phyloP scores from a whole-genome alignment of 2,329 filamentous ascomycete genomes.

The Cytospora chrysosperma region DNA sequence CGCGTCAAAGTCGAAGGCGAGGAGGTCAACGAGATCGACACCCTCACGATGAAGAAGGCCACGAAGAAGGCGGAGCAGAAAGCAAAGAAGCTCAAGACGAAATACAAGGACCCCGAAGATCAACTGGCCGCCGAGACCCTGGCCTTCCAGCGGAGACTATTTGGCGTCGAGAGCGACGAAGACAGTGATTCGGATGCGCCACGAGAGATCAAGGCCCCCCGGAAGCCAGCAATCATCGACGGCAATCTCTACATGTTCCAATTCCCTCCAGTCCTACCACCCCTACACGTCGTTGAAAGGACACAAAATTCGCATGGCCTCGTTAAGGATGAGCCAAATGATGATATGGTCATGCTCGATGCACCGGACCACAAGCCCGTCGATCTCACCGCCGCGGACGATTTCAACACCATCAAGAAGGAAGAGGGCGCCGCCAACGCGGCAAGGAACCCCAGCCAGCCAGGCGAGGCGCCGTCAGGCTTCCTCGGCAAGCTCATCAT shows the following conservation, averaged over 20 bases:
- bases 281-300: constrained; percentile 40
- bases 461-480: constrained; percentile 46
- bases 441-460: constrained; percentile 34
- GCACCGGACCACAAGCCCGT: constrained; percentile 35
- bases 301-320: constrained; percentile 24
- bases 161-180: constrained; percentile 27
- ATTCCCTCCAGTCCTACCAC: constrained; percentile 61
- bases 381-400: constrained; percentile 42
- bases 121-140: constrained; percentile 36
- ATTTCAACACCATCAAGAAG: constrained; percentile 27
- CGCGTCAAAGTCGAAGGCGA: constrained; percentile 45
- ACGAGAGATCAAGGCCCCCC: constrained; percentile 19
- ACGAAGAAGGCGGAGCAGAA: constrained; percentile 24
- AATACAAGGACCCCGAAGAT: constrained; percentile 31
- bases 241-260: constrained; percentile 64
- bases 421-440: constrained; percentile 32
- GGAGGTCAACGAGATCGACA: constrained; percentile 40
- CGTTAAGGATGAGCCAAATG: constrained; percentile 44
- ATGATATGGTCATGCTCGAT: constrained; percentile 40
- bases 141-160: constrained; percentile 34
- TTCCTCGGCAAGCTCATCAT: constrained; percentile 60
- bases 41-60: constrained; percentile 35
- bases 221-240: constrained; percentile 37
- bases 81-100: constrained; percentile 24
- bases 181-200: constrained; percentile 18